Evolutionary conservation across 1,284 basidiomycete species (phyloP), one percentile per base, ranked within the genome.

Genomic region (Rhodotorula glutinis): DNA sequence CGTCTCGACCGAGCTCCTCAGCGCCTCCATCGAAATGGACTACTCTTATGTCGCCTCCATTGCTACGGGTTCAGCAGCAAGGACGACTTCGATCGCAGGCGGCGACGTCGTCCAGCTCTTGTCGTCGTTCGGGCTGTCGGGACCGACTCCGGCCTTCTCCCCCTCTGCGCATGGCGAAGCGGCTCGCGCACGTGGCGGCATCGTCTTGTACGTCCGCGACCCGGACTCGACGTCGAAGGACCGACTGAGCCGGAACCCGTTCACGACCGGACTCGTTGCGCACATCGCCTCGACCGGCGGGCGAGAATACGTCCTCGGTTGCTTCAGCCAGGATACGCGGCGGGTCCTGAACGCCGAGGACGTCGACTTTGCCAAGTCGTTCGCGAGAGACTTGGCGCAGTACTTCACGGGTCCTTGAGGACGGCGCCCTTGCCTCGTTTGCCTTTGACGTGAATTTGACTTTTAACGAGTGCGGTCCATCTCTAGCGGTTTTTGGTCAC

Each of bases 1-100:
- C 54, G 62, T 73, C 11, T 68, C 71, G 57, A 66, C 69, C 5
- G 63, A 68, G 46, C 66, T 73, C 53, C 55, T 73, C 46, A 65
- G 59, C 53, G 66, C 67, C 25, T 61, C 57, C 1, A 65, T 73
- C 62, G 69, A 70, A 29, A 57, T 73, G 54, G 71, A 73, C 49
- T 73, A 67, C 41, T 29, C 60, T 14, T 72, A 66, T 56, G 41
- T 67, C 19, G 33, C 63, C 49, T 49, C 62, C 21, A 53, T 64
- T 44, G 62, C 58, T 1, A 19, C 60, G 4, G 21, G n/a, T 11
- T 14, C 19, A 19, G 25, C 53, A n/a, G 49, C 11, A 19, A 38
- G 46, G 68, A 70, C 43, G 67, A 64, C 30, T n/a, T 57, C 23
- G 66, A 65, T 19, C 51, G 3, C 17, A 14, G 16, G 9, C 38